These are phyloP conservation scores for Articulospora tetracladia DNA, from an alignment of 495 filamentous ascomycete species.

Conservation along the genomic window DNA sequence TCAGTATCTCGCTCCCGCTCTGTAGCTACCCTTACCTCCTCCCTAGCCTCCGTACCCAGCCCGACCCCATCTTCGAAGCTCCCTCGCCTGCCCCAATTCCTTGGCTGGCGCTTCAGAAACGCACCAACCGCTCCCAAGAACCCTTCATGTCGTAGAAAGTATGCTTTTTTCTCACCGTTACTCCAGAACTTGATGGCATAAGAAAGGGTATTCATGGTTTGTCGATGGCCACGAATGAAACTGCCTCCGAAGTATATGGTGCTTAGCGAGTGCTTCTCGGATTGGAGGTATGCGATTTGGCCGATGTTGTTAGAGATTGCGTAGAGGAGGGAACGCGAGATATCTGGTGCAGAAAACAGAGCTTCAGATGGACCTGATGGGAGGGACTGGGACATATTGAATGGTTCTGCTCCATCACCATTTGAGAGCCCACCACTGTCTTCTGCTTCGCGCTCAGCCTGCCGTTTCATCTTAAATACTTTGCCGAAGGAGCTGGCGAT, in stretches of 20 bases:
- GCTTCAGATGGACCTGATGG: background rate
- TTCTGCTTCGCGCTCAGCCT: constrained; percentile 72
- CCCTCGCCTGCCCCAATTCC: constrained; percentile 85
- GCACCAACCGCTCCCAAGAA: constrained; percentile 96
- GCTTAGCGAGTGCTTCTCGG: constrained; percentile 82
- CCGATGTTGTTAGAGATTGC: constrained; percentile 94
- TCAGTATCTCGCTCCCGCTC: background rate
- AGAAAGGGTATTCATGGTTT: constrained; percentile 94
- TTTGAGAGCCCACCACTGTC: constrained; percentile 62
- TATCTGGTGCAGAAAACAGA: constrained; percentile 44
- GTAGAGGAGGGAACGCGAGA: constrained; percentile 66
- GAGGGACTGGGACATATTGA: background rate
- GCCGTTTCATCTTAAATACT: constrained; percentile 80
- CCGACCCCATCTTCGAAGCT: constrained; percentile 48
- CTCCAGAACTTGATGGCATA: constrained; percentile 98
- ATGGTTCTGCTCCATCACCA: constrained; percentile 33
- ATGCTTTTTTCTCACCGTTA: constrained; percentile 88
- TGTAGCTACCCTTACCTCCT: background rate
- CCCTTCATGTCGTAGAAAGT: constrained; percentile 93
- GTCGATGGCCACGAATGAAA: constrained; percentile 92
- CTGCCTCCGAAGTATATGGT: constrained; percentile 97
- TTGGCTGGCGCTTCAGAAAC: constrained; percentile 85
- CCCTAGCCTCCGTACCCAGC: constrained; percentile 15
- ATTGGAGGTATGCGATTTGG: constrained; percentile 93
- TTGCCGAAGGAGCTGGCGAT: constrained; percentile 97